phyloP scores from a whole-genome alignment of 805 yeast species.

The Sugiyamaella mastotermitis region DNA sequence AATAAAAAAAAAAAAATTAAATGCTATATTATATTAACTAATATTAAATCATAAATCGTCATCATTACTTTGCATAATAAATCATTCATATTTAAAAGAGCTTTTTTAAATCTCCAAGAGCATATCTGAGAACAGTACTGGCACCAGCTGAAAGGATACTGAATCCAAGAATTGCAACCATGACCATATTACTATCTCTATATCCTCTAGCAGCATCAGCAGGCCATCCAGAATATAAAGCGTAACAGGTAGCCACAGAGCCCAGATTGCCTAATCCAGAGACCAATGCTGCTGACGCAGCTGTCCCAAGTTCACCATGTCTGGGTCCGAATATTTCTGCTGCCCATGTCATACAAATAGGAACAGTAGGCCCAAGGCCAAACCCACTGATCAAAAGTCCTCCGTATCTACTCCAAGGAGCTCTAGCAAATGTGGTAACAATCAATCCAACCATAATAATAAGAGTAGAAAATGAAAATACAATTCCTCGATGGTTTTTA shows the following conservation, averaged over 20 bases:
- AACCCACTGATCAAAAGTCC: slow-evolving; percentile 79
- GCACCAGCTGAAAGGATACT: slow-evolving; percentile 51
- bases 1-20: not conserved
- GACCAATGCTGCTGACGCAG: slow-evolving; percentile 76
- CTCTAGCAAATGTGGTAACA: slow-evolving; percentile 69
- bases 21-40: too few species aligned
- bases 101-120: slow-evolving; percentile 31
- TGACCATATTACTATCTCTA: slow-evolving; percentile 74
- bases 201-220: slow-evolving; percentile 57
- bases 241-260: slow-evolving; percentile 79
- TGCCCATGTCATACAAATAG: slow-evolving; percentile 79
- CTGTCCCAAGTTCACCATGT: slow-evolving; percentile 81
- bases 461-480: slow-evolving; percentile 56
- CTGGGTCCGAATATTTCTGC: slow-evolving; percentile 64
- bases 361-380: slow-evolving; percentile 88
- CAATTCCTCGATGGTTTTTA: slow-evolving; percentile 50
- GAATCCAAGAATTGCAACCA: slow-evolving; percentile 69
- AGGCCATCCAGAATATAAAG: slow-evolving; percentile 84
- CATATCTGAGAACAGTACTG: slow-evolving; percentile 29
- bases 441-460: slow-evolving; percentile 71
- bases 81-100: too few species aligned
- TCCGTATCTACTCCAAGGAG: slow-evolving; percentile 70
- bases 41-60: too few species aligned
- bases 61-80: too few species aligned
- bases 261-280: slow-evolving; percentile 86